Conservation (phyloP, 2,329 filamentous ascomycete genomes). For the Epichloe brachyelytri region DNA sequence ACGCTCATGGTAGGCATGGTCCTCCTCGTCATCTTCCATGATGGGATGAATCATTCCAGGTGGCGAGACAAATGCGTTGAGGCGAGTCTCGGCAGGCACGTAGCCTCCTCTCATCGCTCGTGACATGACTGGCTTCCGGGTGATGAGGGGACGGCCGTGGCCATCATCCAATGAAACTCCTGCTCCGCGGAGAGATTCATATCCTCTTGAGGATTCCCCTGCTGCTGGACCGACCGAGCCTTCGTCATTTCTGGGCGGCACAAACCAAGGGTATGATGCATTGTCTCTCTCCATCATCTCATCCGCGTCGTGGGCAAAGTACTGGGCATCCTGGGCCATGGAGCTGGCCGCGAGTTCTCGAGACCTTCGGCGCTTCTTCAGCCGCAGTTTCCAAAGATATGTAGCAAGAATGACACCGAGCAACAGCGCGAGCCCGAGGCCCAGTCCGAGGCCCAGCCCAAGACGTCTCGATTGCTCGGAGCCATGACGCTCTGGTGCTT, state of each 20-base stretch:
- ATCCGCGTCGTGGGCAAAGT: slow-evolving; percentile 30
- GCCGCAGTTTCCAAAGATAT: slow-evolving; percentile 37
- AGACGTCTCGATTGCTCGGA: slow-evolving; percentile 20
- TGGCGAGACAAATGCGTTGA: slow-evolving; percentile 15
- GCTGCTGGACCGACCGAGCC: slow-evolving; percentile 4
- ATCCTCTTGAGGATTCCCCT: slow-evolving; percentile 32
- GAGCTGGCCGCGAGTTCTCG: slow-evolving; percentile 33
- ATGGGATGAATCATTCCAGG: slow-evolving; percentile 42
- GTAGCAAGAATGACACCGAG: slow-evolving; percentile 32
- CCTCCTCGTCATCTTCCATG: slow-evolving; percentile 45
- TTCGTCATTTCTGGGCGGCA: not conserved
- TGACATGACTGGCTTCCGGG: slow-evolving; percentile 20
- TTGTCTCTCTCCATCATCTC: slow-evolving; percentile 33
- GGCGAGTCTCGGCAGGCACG: slow-evolving; percentile 17
- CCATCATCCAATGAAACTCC: slow-evolving; percentile 1
- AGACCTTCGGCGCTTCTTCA: slow-evolving; percentile 21
- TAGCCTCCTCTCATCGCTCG: slow-evolving; percentile 19
- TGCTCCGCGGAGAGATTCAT: slow-evolving; percentile 33
- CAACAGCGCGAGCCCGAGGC: slow-evolving; percentile 36
- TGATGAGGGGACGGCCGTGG: slow-evolving; percentile 23
- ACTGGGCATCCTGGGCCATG: slow-evolving; percentile 35
- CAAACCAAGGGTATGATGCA: not conserved
- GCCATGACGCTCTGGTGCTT: slow-evolving; percentile 12
- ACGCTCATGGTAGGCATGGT: slow-evolving; percentile 15
- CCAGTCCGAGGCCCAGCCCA: slow-evolving; percentile 53